Evolutionary conservation across 352 stramenopile species (phyloP).

Genomic region (Blastocystis sp.): DNA sequence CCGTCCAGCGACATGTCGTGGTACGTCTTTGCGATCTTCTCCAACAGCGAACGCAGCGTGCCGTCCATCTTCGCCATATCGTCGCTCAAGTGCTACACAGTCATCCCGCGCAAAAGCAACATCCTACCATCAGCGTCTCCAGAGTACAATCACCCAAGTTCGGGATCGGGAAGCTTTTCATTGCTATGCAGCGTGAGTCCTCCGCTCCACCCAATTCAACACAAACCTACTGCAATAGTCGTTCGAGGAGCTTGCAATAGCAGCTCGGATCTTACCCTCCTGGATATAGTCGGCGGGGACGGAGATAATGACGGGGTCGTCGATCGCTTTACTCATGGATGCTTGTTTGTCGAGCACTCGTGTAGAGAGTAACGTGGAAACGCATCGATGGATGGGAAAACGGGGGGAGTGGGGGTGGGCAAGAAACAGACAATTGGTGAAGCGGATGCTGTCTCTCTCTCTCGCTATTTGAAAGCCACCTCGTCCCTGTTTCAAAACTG

Average conservation of each 20-base stretch:
- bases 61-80: constrained; percentile 22
- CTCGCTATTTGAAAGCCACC: neutral
- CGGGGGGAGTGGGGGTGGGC: too few species aligned
- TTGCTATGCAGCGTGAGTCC: neutral
- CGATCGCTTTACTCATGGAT: constrained; percentile 65
- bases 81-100: constrained; percentile 20
- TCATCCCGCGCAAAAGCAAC: neutral
- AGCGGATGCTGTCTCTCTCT: constrained; percentile 14
- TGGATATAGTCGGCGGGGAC: neutral
- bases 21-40: constrained; percentile 45
- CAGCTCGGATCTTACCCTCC: neutral
- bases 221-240: constrained; percentile 29
- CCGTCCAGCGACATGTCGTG: constrained; percentile 24
- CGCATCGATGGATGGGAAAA: constrained; percentile 4
- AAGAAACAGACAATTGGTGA: neutral
- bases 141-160: constrained; percentile 53
- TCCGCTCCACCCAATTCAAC: neutral
- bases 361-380: constrained; percentile 14
- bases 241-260: constrained; percentile 19
- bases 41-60: neutral
- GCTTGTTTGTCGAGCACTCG: neutral
- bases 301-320: constrained; percentile 21
- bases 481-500: neutral
- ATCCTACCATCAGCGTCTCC: constrained; percentile 27
- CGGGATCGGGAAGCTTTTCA: constrained; percentile 18